A percentile compares a stretch with the other conserved stretches of the same genome.
phyloP scores from a whole-genome alignment of 2,329 filamentous ascomycete species.

The Nothopassalora personata region DNA sequence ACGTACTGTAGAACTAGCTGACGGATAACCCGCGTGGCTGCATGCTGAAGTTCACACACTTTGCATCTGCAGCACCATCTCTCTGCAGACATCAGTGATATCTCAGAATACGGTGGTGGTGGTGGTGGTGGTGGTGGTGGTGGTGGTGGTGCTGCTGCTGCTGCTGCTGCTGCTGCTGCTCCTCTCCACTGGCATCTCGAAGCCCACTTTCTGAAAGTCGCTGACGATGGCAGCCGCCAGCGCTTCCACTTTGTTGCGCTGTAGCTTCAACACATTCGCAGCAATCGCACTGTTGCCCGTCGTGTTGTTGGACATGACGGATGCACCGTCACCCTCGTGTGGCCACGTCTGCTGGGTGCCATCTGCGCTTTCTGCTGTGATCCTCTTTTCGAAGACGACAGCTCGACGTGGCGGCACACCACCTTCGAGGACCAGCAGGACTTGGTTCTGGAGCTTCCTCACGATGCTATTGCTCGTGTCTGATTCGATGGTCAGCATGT shows the following conservation, averaged over 20 bases:
- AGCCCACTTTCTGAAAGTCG: constrained; percentile 43
- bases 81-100: background rate
- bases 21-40: background rate
- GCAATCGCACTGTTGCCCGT: constrained; percentile 22
- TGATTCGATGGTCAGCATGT: constrained; percentile 45
- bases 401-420: constrained; percentile 40
- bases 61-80: background rate
- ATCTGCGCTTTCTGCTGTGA: constrained; percentile 40
- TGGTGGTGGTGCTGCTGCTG: too few relatives aligned
- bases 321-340: constrained; percentile 7
- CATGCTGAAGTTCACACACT: background rate
- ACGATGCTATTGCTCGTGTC: constrained; percentile 43
- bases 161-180: too few relatives aligned
- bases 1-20: too few relatives aligned
- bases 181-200: constrained; percentile 44
- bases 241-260: constrained; percentile 45
- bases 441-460: constrained; percentile 41
- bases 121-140: too few relatives aligned
- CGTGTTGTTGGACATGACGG: background rate
- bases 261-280: constrained; percentile 42
- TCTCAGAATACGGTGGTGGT: constrained; percentile 32
- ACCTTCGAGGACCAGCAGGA: constrained; percentile 46
- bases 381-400: constrained; percentile 35
- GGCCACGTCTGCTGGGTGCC: constrained; percentile 29
- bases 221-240: constrained; percentile 40